phyloP scores from a whole-genome alignment of 140 eudicot genomes.

The Flaveria floridana region DNA sequence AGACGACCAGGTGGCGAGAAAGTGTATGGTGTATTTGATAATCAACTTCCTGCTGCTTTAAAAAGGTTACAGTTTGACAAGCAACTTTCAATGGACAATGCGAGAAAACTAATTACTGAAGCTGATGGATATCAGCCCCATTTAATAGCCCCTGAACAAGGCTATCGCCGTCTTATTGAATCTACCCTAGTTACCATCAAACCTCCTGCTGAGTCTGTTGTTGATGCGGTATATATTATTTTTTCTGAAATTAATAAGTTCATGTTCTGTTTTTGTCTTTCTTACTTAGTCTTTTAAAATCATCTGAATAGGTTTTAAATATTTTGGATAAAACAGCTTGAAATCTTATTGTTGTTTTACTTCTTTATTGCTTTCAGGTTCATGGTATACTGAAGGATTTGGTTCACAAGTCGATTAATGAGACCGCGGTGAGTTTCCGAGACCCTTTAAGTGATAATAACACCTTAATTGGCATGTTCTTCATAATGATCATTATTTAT shows the following conservation, averaged over 20 bases:
- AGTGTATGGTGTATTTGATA: constrained; percentile 73
- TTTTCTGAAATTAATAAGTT: neutral
- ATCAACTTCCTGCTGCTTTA: constrained; percentile 92
- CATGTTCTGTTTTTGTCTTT: neutral
- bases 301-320: too few relatives aligned
- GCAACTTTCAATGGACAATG: constrained; percentile 90
- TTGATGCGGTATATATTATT: constrained; percentile 69
- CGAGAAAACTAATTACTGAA: constrained; percentile 81
- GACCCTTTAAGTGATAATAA: constrained; percentile 4
- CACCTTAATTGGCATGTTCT: neutral
- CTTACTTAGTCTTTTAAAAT: neutral
- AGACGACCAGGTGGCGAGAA: constrained; percentile 98
- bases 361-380: constrained; percentile 52
- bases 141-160: constrained; percentile 95
- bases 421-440: constrained; percentile 60
- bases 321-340: neutral
- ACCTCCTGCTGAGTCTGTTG: constrained; percentile 92
- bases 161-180: constrained; percentile 91
- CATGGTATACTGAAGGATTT: constrained; percentile 82
- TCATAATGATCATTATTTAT: too few relatives aligned
- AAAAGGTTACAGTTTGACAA: constrained; percentile 91
- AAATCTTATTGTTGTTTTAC: neutral
- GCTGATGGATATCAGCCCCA: constrained; percentile 99
- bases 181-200: constrained; percentile 68
- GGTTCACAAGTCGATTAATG: constrained; percentile 77